These are phyloP conservation scores for Colletotrichum sp. DNA, from an alignment of 2,329 filamentous ascomycete genomes.

Conservation along the genomic window DNA sequence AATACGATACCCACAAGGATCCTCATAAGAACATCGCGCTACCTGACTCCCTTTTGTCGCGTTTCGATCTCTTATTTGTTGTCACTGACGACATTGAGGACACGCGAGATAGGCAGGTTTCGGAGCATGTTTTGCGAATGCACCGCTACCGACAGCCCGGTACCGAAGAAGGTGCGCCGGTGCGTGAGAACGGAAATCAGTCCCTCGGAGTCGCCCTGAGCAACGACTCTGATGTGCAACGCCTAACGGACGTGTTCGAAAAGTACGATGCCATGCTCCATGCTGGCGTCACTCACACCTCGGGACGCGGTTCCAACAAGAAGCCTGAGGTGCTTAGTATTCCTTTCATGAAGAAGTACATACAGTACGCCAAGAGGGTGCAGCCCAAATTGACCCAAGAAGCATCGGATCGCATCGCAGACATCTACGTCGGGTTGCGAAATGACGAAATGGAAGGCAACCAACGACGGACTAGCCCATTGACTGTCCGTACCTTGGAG, in stretches of 20 bases:
- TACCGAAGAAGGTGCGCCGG: constrained; percentile 91
- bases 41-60: constrained; percentile 92
- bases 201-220: constrained; percentile 87
- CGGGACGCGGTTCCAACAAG: constrained; percentile 75
- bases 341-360: constrained; percentile 99
- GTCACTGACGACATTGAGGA: constrained; percentile 99
- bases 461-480: constrained; percentile 88
- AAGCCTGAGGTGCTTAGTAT: constrained; percentile 91
- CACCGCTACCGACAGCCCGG: constrained; percentile 93
- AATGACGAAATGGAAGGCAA: constrained; percentile 97
- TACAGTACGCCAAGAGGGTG: constrained; percentile 95
- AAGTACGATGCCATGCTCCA: constrained; percentile 98
- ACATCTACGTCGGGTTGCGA: constrained; percentile 88
- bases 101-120: constrained; percentile 85
- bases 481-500: constrained; percentile 96
- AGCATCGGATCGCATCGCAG: constrained; percentile 88
- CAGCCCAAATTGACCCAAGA: constrained; percentile 91
- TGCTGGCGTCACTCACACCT: constrained; percentile 81
- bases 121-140: constrained; percentile 97
- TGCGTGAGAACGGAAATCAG: constrained; percentile 86
- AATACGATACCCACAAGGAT: constrained; percentile 98
- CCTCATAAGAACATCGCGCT: constrained; percentile 98
- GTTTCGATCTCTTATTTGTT: constrained; percentile 97
- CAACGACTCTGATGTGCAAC: constrained; percentile 73
- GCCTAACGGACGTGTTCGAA: constrained; percentile 88